Conservation (phyloP, 2,329 filamentous ascomycete species). For the Talaromyces islandicus region DNA sequence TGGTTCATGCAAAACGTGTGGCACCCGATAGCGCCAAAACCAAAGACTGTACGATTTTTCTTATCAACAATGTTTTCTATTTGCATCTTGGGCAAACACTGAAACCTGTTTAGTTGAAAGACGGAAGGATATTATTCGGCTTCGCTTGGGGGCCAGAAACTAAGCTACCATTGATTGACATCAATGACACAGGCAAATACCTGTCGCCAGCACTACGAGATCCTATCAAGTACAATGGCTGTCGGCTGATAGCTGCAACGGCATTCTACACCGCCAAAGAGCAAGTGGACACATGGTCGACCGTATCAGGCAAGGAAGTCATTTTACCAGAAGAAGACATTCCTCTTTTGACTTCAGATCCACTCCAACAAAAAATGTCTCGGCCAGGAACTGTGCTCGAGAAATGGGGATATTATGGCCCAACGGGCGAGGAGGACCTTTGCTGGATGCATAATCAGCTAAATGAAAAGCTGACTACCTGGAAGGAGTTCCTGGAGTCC, state of each 20-base stretch:
- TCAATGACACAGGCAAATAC: slow-evolving; percentile 30
- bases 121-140: slow-evolving; percentile 10
- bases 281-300: neutral
- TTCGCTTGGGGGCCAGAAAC: slow-evolving; percentile 14
- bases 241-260: neutral
- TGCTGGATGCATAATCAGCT: neutral
- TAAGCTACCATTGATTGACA: slow-evolving; percentile 27
- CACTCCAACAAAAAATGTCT: neutral
- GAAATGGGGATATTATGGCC: neutral
- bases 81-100: neutral
- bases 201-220: slow-evolving; percentile 15
- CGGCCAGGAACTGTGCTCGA: neutral
- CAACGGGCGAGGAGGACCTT: neutral
- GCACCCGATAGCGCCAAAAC: slow-evolving; percentile 15
- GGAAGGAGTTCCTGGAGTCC: neutral
- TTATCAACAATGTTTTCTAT: neutral
- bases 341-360: neutral
- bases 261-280: neutral
- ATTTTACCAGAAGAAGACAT: neutral
- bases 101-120: neutral
- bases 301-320: neutral
- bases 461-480: neutral
- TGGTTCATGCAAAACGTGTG: slow-evolving; percentile 51
- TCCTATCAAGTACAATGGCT: neutral
- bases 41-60: slow-evolving; percentile 19